phyloP scores from a whole-genome alignment of 2,329 filamentous ascomycete species.

The Colletotrichum endophyticum region DNA sequence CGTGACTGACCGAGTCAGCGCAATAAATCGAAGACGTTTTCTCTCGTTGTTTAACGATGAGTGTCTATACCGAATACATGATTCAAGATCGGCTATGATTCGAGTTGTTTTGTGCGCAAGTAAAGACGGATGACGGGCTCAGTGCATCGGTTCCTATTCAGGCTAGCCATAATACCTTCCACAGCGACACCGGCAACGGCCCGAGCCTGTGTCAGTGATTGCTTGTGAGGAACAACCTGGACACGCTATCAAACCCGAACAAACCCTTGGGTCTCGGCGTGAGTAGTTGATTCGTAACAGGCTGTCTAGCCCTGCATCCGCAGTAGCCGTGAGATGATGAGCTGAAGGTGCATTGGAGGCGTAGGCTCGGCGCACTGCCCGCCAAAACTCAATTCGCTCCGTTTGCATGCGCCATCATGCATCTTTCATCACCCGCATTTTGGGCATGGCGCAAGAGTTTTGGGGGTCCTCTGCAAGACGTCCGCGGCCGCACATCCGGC shows the following conservation, averaged over 20 bases:
- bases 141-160: background rate
- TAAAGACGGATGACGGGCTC: background rate
- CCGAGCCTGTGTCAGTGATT: background rate
- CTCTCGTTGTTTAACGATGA: background rate
- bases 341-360: background rate
- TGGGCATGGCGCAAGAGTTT: background rate
- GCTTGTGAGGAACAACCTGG: background rate
- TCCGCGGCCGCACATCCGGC: background rate
- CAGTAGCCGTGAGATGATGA: background rate
- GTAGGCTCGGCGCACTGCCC: background rate
- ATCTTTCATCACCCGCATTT: background rate
- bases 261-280: background rate
- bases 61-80: background rate
- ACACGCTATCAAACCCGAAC: background rate
- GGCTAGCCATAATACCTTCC: background rate
- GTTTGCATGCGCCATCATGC: background rate
- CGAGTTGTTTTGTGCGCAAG: background rate
- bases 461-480: background rate
- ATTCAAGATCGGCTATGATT: background rate
- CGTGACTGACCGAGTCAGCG: background rate
- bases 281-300: background rate
- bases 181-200: background rate
- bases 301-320: background rate
- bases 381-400: background rate
- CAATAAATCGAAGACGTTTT: background rate